A percentile compares a stretch with the other conserved stretches of the same genome.
These are phyloP conservation scores for Corynascus novoguineensis DNA, from an alignment of 495 filamentous ascomycete genomes.

Conservation along the genomic window DNA sequence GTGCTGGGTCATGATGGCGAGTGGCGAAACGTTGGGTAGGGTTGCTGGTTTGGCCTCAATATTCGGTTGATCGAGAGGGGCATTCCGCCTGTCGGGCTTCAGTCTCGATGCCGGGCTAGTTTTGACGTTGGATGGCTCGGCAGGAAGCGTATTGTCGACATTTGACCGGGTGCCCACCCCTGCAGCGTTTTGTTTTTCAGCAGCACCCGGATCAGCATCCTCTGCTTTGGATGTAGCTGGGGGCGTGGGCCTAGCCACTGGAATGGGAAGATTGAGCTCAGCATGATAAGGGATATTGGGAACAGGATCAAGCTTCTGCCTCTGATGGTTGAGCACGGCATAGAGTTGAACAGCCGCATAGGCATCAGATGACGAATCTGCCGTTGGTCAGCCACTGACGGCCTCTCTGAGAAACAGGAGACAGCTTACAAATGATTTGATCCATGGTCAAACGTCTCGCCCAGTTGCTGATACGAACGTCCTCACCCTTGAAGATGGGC, in stretches of 20 bases:
- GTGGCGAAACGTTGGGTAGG: neutral
- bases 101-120: neutral
- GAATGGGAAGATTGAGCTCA: conserved; percentile 59
- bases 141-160: neutral
- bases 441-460: conserved; percentile 48
- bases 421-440: conserved; percentile 66
- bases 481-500: conserved; percentile 66
- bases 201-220: neutral
- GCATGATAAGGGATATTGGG: conserved; percentile 65
- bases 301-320: conserved; percentile 56
- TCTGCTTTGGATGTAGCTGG: conserved; percentile 30
- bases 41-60: neutral
- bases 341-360: conserved; percentile 75
- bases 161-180: neutral
- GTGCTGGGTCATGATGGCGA: neutral
- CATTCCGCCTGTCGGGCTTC: neutral
- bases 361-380: conserved; percentile 78
- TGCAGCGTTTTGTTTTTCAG: neutral
- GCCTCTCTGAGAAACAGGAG: neutral
- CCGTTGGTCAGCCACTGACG: conserved; percentile 7
- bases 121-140: neutral
- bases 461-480: conserved; percentile 71
- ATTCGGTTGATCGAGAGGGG: neutral
- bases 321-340: conserved; percentile 59
- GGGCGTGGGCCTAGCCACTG: conserved; percentile 35